Base-by-base conservation (phyloP, 768 basidiomycete species). In the Tephrocybe sp. region DNA sequence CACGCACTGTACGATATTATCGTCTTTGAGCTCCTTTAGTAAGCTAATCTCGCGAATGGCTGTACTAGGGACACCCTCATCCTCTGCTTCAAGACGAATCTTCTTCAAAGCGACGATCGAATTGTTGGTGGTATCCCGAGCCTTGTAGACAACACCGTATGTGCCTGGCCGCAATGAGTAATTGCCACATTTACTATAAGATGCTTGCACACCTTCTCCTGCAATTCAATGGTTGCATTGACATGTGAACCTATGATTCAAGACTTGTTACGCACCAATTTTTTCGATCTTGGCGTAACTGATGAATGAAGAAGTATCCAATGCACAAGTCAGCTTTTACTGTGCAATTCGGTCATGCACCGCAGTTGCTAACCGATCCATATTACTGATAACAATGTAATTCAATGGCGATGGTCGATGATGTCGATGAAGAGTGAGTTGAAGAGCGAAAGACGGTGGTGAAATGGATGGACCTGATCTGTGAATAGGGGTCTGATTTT, bases 281-380 rank as follows among this genome's bases (percentile, higher is more conserved):
- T 98, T 98, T 76, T 98, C 95, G 59, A 98, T 84, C 80, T 95
- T 97, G 55, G 91, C 87, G 70, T 98, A 98, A 62, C 96, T 96
- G 53, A 65, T 56, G 37, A 57, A 34, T 38, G 22, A 48, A 44
- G 32, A 41, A 51, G 30, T 26, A 42, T 22, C 39, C 40, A 44
- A 38, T 39, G 35, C 9, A 52, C 47, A 51, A 51, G 44, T 54
- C 53, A 57, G 53, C 49, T 35, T 52, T 58, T 36, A 50, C 37
- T 47, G 24, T 41, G 18, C 50, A 38, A 31, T 39, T 54, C 32
- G 49, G 45, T 46, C 40, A 52, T 49, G 47, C 43, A 47, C 44
- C 24, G 45, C 31, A 41, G 47, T 43, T 44, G 50, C 72, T 61
- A 52, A 78, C 76, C 76, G 73, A 56, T 78, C 78, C 78, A 80